These are phyloP conservation scores for Trichoderma parareesei DNA, from an alignment of 495 filamentous ascomycete species.

Conservation along the genomic window DNA sequence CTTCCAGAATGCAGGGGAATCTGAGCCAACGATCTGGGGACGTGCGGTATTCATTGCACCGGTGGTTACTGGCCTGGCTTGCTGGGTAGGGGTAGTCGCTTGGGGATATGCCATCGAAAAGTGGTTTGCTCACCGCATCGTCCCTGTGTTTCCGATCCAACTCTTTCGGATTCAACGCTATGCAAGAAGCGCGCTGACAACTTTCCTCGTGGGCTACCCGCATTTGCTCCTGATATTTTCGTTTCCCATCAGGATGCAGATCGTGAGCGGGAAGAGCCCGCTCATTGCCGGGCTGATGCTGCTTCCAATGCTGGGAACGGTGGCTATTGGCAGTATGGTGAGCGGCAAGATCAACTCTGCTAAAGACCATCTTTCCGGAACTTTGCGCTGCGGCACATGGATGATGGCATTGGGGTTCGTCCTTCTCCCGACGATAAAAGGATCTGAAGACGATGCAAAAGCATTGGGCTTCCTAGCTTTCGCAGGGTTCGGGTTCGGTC, in stretches of 20 bases:
- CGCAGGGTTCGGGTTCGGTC: constrained; percentile 39
- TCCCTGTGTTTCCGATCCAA: constrained; percentile 34
- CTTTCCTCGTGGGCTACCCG: constrained; percentile 45
- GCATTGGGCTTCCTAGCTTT: constrained; percentile 37
- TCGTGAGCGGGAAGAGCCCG: constrained; percentile 43
- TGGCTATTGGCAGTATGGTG: constrained; percentile 38
- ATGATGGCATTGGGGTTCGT: constrained; percentile 34
- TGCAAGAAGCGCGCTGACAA: constrained; percentile 32
- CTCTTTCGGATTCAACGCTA: constrained; percentile 34
- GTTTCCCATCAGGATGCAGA: constrained; percentile 50
- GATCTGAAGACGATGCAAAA: constrained; percentile 25
- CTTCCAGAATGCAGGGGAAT: constrained; percentile 45
- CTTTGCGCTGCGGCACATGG: constrained; percentile 23
- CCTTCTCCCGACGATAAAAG: constrained; percentile 27
- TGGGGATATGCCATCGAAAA: constrained; percentile 32
- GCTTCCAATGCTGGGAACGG: constrained; percentile 45
- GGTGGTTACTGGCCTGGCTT: constrained; percentile 31
- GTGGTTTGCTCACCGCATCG: constrained; percentile 22
- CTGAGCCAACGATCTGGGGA: constrained; percentile 29
- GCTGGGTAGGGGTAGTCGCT: constrained; percentile 32
- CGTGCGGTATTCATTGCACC: constrained; percentile 36
- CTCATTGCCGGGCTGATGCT: constrained; percentile 49
- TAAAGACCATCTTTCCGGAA: constrained; percentile 26
- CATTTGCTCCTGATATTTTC: constrained; percentile 48
- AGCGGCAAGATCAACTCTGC: constrained; percentile 31